Percentiles rank a stretch among this genome's conserved stretches.
phyloP scores from a whole-genome alignment of 345 rosid genomes.

The Combretum micranthum region DNA sequence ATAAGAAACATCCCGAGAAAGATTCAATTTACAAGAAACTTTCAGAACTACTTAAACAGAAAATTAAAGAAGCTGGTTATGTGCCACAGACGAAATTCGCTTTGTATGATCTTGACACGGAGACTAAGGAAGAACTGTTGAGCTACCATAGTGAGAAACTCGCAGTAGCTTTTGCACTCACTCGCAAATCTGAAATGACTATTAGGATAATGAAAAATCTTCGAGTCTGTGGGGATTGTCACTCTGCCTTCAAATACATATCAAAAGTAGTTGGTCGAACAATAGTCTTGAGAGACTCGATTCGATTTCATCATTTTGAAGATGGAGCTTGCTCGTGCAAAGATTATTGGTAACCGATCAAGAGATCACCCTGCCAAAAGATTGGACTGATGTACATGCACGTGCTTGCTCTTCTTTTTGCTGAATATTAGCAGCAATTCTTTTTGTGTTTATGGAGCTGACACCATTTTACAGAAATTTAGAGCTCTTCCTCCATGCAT shows the following conservation, averaged over 20 bases:
- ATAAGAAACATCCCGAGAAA: slow-evolving; percentile 56
- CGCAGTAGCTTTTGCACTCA: slow-evolving; percentile 74
- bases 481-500: no score
- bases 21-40: slow-evolving; percentile 62
- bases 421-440: neutral
- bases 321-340: slow-evolving; percentile 71
- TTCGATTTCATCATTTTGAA: slow-evolving; percentile 84
- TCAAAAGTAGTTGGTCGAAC: slow-evolving; percentile 54
- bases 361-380: neutral
- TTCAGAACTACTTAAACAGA: slow-evolving; percentile 56
- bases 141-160: slow-evolving; percentile 87
- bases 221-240: slow-evolving; percentile 81
- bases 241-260: slow-evolving; percentile 71
- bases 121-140: slow-evolving; percentile 79
- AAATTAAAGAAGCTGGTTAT: slow-evolving; percentile 74
- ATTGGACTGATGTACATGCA: neutral
- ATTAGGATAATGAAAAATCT: slow-evolving; percentile 95
- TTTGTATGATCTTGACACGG: slow-evolving; percentile 67
- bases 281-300: slow-evolving; percentile 72
- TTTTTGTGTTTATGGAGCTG: neutral
- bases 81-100: slow-evolving; percentile 71
- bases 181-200: slow-evolving; percentile 48
- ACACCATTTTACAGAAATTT: no score
- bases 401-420: neutral
- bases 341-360: slow-evolving; percentile 65